Percentiles rank a stretch among this genome's conserved stretches.
phyloP scores from a whole-genome alignment of 331 rosid species.

The Phaseolus coccineus region DNA sequence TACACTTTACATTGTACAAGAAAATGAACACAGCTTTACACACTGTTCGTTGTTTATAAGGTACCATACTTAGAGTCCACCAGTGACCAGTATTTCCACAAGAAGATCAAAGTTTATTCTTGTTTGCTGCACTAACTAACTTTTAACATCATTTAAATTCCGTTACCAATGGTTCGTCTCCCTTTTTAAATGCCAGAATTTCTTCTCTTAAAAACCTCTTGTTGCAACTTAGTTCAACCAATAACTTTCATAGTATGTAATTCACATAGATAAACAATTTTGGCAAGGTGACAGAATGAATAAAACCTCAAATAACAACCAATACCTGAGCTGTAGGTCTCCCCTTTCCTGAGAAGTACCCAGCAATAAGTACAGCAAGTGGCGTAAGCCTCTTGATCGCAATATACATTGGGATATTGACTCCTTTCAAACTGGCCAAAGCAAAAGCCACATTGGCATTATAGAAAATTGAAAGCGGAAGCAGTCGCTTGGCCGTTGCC shows the following conservation, averaged over 20 bases:
- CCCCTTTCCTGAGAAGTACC: conserved; percentile 78
- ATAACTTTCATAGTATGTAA: neutral
- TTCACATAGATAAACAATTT: neutral
- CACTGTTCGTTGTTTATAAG: conserved; percentile 3
- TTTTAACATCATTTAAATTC: conserved; percentile 4
- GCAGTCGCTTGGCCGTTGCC: conserved; percentile 76
- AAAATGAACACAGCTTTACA: conserved; percentile 2
- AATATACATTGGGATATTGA: conserved; percentile 96
- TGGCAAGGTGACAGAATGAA: neutral
- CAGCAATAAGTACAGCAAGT: conserved; percentile 87
- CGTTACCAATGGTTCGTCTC: conserved; percentile 4
- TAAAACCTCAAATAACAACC: neutral
- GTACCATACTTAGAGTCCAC: neutral
- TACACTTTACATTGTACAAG: conserved; percentile 23
- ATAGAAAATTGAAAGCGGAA: conserved; percentile 86
- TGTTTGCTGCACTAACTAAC: neutral
- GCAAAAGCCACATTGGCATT: conserved; percentile 98
- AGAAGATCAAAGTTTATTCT: neutral
- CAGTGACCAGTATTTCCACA: conserved; percentile 24
- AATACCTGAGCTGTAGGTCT: conserved; percentile 73
- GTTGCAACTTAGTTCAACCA: neutral
- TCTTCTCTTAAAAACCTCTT: neutral
- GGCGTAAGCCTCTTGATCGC: conserved; percentile 99
- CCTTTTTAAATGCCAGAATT: conserved; percentile 17
- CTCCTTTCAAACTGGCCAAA: conserved; percentile 98